phyloP scores from a whole-genome alignment of 768 basidiomycete species.

The Podaxis sp. region DNA sequence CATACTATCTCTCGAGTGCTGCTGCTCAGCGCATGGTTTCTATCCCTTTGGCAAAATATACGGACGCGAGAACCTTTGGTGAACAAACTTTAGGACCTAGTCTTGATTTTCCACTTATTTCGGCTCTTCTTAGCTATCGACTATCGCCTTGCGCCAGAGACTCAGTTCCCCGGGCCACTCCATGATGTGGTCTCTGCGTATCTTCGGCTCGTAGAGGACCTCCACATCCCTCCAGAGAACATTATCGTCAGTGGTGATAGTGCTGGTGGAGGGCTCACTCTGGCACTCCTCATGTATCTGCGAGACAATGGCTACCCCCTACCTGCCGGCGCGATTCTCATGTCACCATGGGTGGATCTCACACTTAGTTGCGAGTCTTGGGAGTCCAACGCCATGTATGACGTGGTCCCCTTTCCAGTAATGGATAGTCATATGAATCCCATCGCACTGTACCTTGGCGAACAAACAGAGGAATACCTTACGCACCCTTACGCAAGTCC shows the following conservation, averaged over 20 bases:
- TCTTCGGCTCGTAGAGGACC: conserved; percentile 81
- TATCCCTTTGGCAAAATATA: conserved; percentile 86
- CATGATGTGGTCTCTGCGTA: conserved; percentile 89
- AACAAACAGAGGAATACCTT: conserved; percentile 73
- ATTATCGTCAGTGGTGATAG: conserved; percentile 90
- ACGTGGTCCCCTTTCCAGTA: conserved; percentile 74
- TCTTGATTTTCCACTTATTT: conserved; percentile 4
- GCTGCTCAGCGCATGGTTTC: conserved; percentile 89
- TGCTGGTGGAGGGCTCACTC: conserved; percentile 85
- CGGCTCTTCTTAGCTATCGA: conserved; percentile 68
- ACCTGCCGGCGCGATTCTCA: conserved; percentile 82
- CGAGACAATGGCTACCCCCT: conserved; percentile 87
- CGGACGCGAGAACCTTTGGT: conserved; percentile 86
- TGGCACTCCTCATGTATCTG: conserved; percentile 90
- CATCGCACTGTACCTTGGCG: conserved; percentile 90
- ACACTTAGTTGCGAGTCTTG: conserved; percentile 99
- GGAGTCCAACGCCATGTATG: conserved; percentile 89
- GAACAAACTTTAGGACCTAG: conserved; percentile 17
- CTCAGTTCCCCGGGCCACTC: conserved; percentile 84
- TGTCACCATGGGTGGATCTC: conserved; percentile 93
- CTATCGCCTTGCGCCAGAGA: conserved; percentile 95
- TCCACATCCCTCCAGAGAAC: conserved; percentile 89
- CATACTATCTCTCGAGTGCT: conserved; percentile 90
- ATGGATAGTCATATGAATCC: conserved; percentile 89
- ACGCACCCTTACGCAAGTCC: conserved; percentile 97